Percentiles rank a stretch among this genome's conserved stretches.
Conservation (phyloP, 352 stramenopile species). For the Phytophthora lateralis region DNA sequence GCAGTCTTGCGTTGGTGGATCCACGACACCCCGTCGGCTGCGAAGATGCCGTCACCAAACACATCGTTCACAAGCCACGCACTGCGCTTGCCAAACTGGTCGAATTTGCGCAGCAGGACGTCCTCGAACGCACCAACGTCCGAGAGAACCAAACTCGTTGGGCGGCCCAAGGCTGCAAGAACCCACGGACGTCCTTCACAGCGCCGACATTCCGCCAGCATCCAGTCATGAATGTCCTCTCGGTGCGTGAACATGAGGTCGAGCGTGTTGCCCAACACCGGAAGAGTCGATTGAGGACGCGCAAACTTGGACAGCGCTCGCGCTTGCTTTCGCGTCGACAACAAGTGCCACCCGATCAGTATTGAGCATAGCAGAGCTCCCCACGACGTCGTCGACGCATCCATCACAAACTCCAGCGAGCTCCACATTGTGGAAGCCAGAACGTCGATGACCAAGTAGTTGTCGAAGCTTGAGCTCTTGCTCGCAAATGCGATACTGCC, state of each 20-base stretch:
- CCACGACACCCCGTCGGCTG: constrained; percentile 66
- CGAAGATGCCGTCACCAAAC: constrained; percentile 77
- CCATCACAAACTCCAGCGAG: constrained; percentile 20
- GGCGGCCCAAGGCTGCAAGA: constrained; percentile 43
- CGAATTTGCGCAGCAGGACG: constrained; percentile 69
- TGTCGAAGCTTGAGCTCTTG: not conserved
- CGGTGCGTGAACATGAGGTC: constrained; percentile 54
- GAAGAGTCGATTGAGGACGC: constrained; percentile 44
- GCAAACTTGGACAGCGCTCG: constrained; percentile 33
- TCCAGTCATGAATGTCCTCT: constrained; percentile 62
- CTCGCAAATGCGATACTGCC: constrained; percentile 13
- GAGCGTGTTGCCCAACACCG: constrained; percentile 55
- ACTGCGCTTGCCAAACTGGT: constrained; percentile 75
- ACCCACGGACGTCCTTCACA: constrained; percentile 51
- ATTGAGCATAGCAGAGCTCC: constrained; percentile 23
- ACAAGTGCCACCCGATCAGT: constrained; percentile 35
- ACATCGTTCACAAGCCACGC: constrained; percentile 49
- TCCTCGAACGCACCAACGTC: constrained; percentile 50
- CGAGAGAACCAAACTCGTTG: constrained; percentile 48
- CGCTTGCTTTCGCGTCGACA: constrained; percentile 30
- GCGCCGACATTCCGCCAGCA: constrained; percentile 49
- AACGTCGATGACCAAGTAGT: no score
- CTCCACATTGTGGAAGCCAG: constrained; percentile 17
- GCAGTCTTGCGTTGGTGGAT: constrained; percentile 75
- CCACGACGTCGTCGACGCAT: constrained; percentile 10